A percentile compares a stretch with the other conserved stretches of the same genome.
Conservation (phyloP, 1,139 yeast genomes). For the Taphrina wiesneri region DNA sequence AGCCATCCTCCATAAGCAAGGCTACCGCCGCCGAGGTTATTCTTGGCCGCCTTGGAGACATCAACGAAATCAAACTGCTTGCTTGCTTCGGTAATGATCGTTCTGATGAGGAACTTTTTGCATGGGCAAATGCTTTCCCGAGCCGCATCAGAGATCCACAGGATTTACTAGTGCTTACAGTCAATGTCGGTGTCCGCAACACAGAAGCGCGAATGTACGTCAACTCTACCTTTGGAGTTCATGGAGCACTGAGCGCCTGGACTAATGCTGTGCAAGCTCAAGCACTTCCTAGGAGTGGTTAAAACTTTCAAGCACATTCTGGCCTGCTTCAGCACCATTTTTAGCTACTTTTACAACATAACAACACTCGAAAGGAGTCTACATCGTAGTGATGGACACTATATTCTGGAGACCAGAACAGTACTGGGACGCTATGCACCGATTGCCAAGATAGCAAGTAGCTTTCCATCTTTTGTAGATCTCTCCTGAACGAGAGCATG, state of each 20-base stretch:
- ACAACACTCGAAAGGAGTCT: too few species aligned
- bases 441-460: too few species aligned
- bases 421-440: too few species aligned
- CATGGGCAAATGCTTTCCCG: constrained; percentile 52
- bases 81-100: constrained; percentile 48
- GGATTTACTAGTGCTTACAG: constrained; percentile 1
- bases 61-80: constrained; percentile 30
- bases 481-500: too few species aligned
- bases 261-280: background rate
- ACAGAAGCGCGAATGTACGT: constrained; percentile 27
- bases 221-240: constrained; percentile 30
- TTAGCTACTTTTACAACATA: too few species aligned
- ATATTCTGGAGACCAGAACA: too few species aligned
- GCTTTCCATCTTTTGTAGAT: too few species aligned
- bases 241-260: constrained; percentile 16
- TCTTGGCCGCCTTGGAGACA: background rate
- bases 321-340: too few species aligned
- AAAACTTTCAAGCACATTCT: background rate
- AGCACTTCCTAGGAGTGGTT: background rate
- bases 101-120: constrained; percentile 69
- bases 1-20: constrained; percentile 53
- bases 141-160: background rate
- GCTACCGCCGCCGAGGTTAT: constrained; percentile 53
- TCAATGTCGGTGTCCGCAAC: constrained; percentile 25
- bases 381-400: too few species aligned